These are phyloP conservation scores for Termitomyces bulborhizus DNA, from an alignment of 768 basidiomycete genomes.

Conservation along the genomic window DNA sequence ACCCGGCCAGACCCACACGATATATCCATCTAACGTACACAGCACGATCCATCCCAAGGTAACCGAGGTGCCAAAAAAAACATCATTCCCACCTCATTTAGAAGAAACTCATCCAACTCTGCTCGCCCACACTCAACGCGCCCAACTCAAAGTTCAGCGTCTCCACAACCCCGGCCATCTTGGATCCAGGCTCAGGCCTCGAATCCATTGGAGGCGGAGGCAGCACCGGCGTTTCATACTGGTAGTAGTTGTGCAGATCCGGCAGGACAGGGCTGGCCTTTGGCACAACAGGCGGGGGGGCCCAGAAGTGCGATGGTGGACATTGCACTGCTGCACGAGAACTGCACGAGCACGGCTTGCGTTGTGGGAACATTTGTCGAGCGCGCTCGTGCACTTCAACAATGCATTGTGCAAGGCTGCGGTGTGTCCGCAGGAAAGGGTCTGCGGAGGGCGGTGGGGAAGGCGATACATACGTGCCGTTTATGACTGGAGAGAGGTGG, in stretches of 20 bases:
- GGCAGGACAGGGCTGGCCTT: conserved; percentile 33
- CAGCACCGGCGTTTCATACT: conserved; percentile 19
- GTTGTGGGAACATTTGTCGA: conserved; percentile 33
- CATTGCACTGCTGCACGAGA: conserved; percentile 14
- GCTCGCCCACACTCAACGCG: conserved; percentile 35
- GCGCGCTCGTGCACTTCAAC: conserved; percentile 41
- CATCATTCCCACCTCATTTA: conserved; percentile 12
- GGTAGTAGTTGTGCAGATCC: conserved; percentile 25
- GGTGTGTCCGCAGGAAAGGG: conserved; percentile 35
- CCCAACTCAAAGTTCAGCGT: conserved; percentile 44
- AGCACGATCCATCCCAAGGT: background rate
- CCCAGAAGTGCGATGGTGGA: conserved; percentile 41
- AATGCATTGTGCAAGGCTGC: conserved; percentile 38
- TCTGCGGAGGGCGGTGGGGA: conserved; percentile 23
- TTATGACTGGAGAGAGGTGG: conserved; percentile 8
- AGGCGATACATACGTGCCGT: conserved; percentile 13
- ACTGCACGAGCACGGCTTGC: conserved; percentile 39
- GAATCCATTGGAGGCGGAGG: conserved; percentile 22
- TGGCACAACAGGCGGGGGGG: conserved; percentile 29
- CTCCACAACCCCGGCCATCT: conserved; percentile 33
- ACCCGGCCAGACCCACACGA: background rate
- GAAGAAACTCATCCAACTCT: conserved; percentile 45
- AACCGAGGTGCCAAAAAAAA: background rate
- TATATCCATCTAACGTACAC: background rate
- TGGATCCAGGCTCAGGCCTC: conserved; percentile 24